Base-by-base conservation (phyloP, 1,284 basidiomycete species). In the Marasmius oreades region DNA sequence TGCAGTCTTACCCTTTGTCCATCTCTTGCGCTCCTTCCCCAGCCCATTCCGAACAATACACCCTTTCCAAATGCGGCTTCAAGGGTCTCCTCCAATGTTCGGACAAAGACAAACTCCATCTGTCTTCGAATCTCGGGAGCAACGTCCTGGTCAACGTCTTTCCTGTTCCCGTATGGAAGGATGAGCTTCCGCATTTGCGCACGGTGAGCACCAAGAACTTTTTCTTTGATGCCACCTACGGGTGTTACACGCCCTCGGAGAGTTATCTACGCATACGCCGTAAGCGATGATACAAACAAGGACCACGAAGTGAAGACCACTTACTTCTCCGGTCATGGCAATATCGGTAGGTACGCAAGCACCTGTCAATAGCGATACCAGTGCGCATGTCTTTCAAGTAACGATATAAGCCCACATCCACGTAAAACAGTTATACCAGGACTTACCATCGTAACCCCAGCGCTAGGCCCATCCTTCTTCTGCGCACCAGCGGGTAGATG, bases 381-480 rank as follows among this genome's bases (percentile, higher is more conserved):
- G 81, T 0, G 93, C 92, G 63, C 91, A 92, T 1, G 85, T 84
- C 84, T 89, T 61, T 4, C 48, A 55, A 39, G n/a, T 47, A 51
- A 12, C 28, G 47, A 16, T 31, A 26, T 50, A 14, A 56, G 10
- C 26, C 22, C 26, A 60, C 42, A n/a, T 34, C 44, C 33, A 26
- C 55, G 54, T 42, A 2, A 7, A 42, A 42, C 8, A 42, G 20
- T 42, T 20, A 16, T 18, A 14, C 3, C 6, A 23, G 50, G 53
- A 11, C 69, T 55, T 57, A 90, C 88, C 86, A 95, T 92, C 1
- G 93, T 92, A 18, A 95, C 81, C 4, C 93, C 93, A 0, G 93
- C 93, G 63, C 88, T 91, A 0, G 93, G 93, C 0, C 93, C 93
- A 67, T 95, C 93, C 74, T 95, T 95, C 77, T 88, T 92, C 68